Conservation (phyloP, 768 basidiomycete genomes). For the Austroboletus eburneus region DNA sequence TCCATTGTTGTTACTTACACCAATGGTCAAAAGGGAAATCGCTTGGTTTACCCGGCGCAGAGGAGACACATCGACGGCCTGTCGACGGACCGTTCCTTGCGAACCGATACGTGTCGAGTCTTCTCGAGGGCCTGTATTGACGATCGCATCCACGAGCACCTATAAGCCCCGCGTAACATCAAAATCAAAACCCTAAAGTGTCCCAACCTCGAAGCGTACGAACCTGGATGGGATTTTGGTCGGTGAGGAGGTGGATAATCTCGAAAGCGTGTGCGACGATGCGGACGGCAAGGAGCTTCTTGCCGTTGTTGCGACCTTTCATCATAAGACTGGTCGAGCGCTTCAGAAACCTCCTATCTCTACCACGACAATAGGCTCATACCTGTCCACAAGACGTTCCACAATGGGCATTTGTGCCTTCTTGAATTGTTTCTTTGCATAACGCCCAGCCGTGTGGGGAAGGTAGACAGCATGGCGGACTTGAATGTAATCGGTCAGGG, state of each 20-base stretch:
- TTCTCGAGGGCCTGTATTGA: conserved; percentile 99
- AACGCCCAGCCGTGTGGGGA: conserved; percentile 98
- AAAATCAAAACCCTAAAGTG: background rate
- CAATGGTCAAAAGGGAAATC: conserved; percentile 89
- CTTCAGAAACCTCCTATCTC: conserved; percentile 1
- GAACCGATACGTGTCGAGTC: conserved; percentile 99
- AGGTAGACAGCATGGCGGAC: conserved; percentile 96
- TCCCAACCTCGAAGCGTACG: conserved; percentile 18
- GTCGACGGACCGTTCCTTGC: conserved; percentile 98
- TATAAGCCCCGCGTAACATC: conserved; percentile 23
- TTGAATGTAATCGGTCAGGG: conserved; percentile 98
- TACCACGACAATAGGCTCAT: conserved; percentile 20
- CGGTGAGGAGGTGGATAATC: conserved; percentile 99
- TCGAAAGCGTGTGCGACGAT: conserved; percentile 99
- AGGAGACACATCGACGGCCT: conserved; percentile 99
- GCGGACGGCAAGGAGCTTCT: conserved; percentile 97
- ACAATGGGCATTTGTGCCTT: conserved; percentile 99
- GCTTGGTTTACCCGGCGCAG: conserved; percentile 98
- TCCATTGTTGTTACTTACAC: conserved; percentile 73
- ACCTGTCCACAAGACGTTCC: conserved; percentile 98
- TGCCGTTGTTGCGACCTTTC: conserved; percentile 99
- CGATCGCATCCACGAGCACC: conserved; percentile 97
- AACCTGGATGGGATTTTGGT: conserved; percentile 99
- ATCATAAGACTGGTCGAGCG: conserved; percentile 80
- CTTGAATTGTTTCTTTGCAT: conserved; percentile 99